Evolutionary conservation across 495 filamentous ascomycete genomes (phyloP).

Genomic region (Patellaria atrata): DNA sequence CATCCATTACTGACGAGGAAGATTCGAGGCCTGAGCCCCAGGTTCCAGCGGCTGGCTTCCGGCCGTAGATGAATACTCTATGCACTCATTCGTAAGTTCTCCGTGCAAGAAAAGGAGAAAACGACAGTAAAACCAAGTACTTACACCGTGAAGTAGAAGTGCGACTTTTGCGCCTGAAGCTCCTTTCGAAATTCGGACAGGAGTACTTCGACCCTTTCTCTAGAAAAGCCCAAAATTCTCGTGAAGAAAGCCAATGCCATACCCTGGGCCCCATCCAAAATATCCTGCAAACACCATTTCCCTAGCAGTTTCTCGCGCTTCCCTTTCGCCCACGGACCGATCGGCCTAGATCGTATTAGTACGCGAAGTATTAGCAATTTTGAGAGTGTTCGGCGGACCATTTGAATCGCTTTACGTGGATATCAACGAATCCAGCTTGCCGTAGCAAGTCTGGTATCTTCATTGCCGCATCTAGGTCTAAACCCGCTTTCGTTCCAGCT

Average conservation of each 20-base stretch:
- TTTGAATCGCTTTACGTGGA: constrained; percentile 11
- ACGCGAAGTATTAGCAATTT: no score
- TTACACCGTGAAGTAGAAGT: no score
- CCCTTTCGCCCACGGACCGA: constrained; percentile 17
- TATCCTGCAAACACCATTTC: constrained; percentile 7
- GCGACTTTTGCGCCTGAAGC: no score
- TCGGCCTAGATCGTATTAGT: no score
- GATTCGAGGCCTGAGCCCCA: no score
- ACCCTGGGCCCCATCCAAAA: constrained; percentile 13
- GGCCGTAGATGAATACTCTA: no score
- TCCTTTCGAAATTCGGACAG: constrained; percentile 19
- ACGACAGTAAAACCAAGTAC: no score
- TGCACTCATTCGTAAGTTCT: no score
- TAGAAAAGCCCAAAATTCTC: constrained; percentile 21
- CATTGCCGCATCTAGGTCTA: constrained; percentile 2
- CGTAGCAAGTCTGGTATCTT: constrained; percentile 3
- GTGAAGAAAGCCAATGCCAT: constrained; percentile 18
- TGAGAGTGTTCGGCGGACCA: no score
- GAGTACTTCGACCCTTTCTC: constrained; percentile 23
- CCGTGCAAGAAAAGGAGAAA: no score
- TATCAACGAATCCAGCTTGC: constrained; percentile 8
- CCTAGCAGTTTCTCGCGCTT: constrained; percentile 13
- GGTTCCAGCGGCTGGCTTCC: no score
- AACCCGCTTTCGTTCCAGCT: constrained; percentile 6
- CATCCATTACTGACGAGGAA: no score